Base-by-base conservation (phyloP, 1,284 basidiomycete genomes). In the Abortiporus biennis region DNA sequence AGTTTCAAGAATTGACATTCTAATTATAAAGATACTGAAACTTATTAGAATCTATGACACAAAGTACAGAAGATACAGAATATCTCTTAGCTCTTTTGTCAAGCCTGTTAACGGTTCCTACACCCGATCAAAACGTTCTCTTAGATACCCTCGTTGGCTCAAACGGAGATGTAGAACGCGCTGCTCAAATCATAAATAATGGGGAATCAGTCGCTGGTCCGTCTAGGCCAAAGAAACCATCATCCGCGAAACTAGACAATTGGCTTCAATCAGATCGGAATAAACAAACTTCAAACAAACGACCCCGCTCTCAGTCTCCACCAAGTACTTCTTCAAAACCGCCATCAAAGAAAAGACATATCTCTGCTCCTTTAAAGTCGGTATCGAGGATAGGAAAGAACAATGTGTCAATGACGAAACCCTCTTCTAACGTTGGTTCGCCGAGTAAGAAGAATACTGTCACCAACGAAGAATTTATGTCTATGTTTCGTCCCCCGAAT, bases 1-100 rank as follows among this genome's bases (percentile, higher is more conserved):
- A n/a, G n/a, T n/a, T n/a, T n/a, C n/a, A n/a, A n/a, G n/a, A n/a
- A n/a, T n/a, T n/a, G n/a, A n/a, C n/a, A n/a, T n/a, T n/a, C n/a
- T n/a, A n/a, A n/a, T n/a, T n/a, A n/a, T n/a, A n/a, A n/a, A n/a
- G n/a, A n/a, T n/a, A n/a, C n/a, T n/a, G n/a, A n/a, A n/a, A n/a
- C n/a, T n/a, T n/a, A n/a, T n/a, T n/a, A n/a, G n/a, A n/a, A n/a
- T n/a, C n/a, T n/a, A n/a, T n/a, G n/a, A n/a, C n/a, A n/a, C n/a
- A n/a, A n/a, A n/a, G n/a, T n/a, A n/a, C n/a, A 11, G 55, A 58
- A 20, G 85, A 88, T 58, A 89, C 82, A 0, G 85, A 89, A 20
- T 75, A 66, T 1, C 66, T 86, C 29, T 66, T 89, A 37, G 83
- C 76, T 9, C 64, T 85, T 42, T 72, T 86, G 15, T 63, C 67